Conservation (phyloP, 2,329 filamentous ascomycete genomes). For the Calonectria crousiana region DNA sequence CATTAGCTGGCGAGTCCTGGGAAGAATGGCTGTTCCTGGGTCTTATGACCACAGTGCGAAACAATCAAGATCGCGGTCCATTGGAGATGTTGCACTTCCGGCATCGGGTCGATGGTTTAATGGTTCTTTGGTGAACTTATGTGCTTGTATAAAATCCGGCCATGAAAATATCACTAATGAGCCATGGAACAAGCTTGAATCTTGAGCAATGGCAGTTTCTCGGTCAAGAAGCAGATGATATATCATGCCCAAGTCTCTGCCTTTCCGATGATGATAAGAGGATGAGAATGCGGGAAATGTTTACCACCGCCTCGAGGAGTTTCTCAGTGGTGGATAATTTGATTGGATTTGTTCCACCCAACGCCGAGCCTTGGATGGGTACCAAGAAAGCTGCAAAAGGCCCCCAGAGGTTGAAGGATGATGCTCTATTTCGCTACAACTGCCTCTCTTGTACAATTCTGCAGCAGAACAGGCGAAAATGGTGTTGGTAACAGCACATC, state of each 20-base stretch:
- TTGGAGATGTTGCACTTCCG: not conserved
- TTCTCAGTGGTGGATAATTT: conserved; percentile 18
- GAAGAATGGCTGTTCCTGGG: not conserved
- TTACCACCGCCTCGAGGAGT: not conserved
- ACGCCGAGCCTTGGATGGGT: conserved; percentile 4
- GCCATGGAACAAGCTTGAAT: not conserved
- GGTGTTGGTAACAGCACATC: not conserved
- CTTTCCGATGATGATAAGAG: not conserved
- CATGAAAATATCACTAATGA: too few relatives aligned
- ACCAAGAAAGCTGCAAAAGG: conserved; percentile 27
- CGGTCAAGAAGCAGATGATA: not conserved
- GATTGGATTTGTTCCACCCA: conserved; percentile 16
- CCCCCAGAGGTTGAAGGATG: conserved; percentile 22
- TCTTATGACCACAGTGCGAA: not conserved
- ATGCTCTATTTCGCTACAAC: conserved; percentile 17
- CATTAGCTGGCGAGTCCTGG: not conserved
- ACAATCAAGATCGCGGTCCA: not conserved
- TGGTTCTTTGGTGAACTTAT: not conserved
- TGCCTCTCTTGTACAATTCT: conserved; percentile 27
- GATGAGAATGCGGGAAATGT: not conserved
- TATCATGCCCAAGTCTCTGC: not conserved
- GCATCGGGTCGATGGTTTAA: not conserved
- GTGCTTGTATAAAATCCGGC: not conserved
- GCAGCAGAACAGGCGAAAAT: conserved; percentile 15
- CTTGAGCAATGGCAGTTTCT: not conserved